Conservation (phyloP, 352 stramenopile species). For the Elongisporangium anandrum region DNA sequence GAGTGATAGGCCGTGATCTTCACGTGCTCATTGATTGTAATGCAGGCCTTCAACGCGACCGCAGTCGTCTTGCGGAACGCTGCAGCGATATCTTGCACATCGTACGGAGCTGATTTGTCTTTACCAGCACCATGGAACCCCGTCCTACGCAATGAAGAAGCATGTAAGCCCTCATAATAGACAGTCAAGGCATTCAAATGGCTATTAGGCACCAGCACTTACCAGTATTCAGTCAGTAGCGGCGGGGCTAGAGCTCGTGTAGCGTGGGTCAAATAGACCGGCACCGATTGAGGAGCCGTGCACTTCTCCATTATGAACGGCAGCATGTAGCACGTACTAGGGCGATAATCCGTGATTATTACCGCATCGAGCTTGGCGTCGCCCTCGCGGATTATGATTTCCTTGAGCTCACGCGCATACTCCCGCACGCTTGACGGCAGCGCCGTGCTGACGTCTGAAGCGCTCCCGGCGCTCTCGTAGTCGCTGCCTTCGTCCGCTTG, state of each 20-base stretch:
- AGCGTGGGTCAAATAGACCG: slow-evolving; percentile 70
- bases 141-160: slow-evolving; percentile 20
- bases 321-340: slow-evolving; percentile 65
- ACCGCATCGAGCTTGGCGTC: slow-evolving; percentile 39
- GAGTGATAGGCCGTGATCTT: slow-evolving; percentile 81
- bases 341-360: slow-evolving; percentile 65
- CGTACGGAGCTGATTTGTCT: slow-evolving; percentile 41
- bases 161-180: background rate
- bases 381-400: slow-evolving; percentile 39
- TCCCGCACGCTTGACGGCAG: slow-evolving; percentile 17
- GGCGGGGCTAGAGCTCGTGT: slow-evolving; percentile 71
- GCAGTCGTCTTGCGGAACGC: slow-evolving; percentile 49
- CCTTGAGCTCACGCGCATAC: slow-evolving; percentile 58
- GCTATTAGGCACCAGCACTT: background rate
- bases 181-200: background rate
- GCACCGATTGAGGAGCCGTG: slow-evolving; percentile 19
- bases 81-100: slow-evolving; percentile 48
- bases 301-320: slow-evolving; percentile 70
- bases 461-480: slow-evolving; percentile 26
- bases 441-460: slow-evolving; percentile 10
- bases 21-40: slow-evolving; percentile 57
- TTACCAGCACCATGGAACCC: slow-evolving; percentile 42
- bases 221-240: slow-evolving; percentile 76
- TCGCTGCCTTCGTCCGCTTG: slow-evolving; percentile 38
- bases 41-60: slow-evolving; percentile 45